phyloP scores from a whole-genome alignment of 2,329 filamentous ascomycete species.

The Neurospora sp. region DNA sequence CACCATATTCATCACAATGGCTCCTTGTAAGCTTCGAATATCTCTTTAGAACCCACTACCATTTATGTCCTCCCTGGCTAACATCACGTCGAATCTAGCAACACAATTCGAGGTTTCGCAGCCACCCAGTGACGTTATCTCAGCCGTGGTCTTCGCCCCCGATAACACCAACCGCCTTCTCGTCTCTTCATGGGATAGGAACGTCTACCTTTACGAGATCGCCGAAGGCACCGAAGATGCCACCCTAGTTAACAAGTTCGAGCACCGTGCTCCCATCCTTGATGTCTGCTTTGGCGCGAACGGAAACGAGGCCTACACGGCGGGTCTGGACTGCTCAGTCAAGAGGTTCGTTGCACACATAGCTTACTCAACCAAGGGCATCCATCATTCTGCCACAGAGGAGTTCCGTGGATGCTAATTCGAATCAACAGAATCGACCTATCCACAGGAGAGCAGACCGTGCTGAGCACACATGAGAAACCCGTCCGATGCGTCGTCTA shows the following conservation, averaged over 20 bases:
- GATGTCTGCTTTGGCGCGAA: constrained; percentile 83
- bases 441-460: constrained; percentile 57
- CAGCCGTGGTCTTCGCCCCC: constrained; percentile 76
- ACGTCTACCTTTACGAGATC: constrained; percentile 82
- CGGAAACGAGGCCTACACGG: constrained; percentile 76
- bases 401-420: not conserved
- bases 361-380: not conserved
- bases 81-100: constrained; percentile 28
- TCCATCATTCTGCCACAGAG: not conserved
- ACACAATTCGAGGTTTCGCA: constrained; percentile 75
- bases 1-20: not conserved
- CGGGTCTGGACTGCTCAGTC: constrained; percentile 79
- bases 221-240: constrained; percentile 48
- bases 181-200: constrained; percentile 92
- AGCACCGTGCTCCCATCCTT: constrained; percentile 76
- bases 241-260: constrained; percentile 60
- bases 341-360: constrained; percentile 43
- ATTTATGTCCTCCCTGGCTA: not conserved
- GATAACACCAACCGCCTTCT: constrained; percentile 63
- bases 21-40: not conserved
- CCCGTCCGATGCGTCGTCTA: constrained; percentile 80
- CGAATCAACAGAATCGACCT: constrained; percentile 48
- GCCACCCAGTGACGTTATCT: constrained; percentile 79
- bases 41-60: not conserved
- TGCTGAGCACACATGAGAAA: constrained; percentile 67